Base-by-base conservation (phyloP, 2,329 filamentous ascomycete species). In the Xylaria sp. region DNA sequence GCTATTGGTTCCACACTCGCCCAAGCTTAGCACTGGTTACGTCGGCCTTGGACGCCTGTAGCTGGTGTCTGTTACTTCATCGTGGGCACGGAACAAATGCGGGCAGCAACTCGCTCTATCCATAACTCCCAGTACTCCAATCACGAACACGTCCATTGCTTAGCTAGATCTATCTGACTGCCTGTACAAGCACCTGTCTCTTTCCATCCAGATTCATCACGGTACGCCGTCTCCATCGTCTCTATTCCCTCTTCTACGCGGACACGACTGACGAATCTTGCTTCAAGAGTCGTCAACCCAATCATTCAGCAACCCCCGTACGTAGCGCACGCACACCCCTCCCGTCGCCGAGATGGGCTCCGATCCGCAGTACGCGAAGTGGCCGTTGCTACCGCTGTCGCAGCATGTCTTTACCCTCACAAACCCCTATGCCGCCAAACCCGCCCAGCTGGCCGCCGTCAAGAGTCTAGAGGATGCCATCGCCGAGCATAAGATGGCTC, bases 381-480 rank as follows among this genome's bases (percentile, higher is more conserved):
- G 92, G 85, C 93, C 93, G 71, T 86, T 94, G 82, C 89, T 96
- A 79, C 88, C 92, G 75, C 88, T 97, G 77, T 89, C 92, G 71
- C 93, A 96, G 85, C 90, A 94, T 80, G 92, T 96, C 82, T 96
- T 96, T 85, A 91, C 91, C 79, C 88, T 96, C 83, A 94, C 92
- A 79, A 94, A 94, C 82, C 89, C 92, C 75, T 91, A 92, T 75
- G 89, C 92, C 75, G 83, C 90, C 69, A 86, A 87, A 79, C 74
- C 83, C 67, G 82, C 86, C 68, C 93, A 94, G 82, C 89, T 94
- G 82, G 82, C 87, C 65, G 89, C 93, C 48, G 86, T 91, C 74
- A 92, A 93, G 82, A 86, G 86, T 70, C 86, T 97, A 68, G 91
- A 94, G 85, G 90, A 94, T 87, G 92, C 91, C 81, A 95, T 97